Evolutionary conservation across 2,329 filamentous ascomycete species (phyloP).

Genomic region (Cryoendolithus antarcticus): DNA sequence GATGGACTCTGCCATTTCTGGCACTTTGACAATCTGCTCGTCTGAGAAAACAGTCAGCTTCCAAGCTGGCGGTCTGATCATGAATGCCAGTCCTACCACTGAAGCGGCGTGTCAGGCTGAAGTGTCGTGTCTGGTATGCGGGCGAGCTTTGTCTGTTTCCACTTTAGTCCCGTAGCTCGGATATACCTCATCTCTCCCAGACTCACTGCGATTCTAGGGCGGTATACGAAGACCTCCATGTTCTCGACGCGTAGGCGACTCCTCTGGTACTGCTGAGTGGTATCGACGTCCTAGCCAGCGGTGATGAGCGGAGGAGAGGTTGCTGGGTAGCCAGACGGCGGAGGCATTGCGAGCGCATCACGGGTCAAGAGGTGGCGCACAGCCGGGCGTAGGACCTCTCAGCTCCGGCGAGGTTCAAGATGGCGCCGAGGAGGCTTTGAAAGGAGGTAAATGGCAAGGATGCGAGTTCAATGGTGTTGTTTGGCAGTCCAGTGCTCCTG

Average conservation of each 20-base stretch:
- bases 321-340: constrained; percentile 21
- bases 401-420: neutral
- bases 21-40: constrained; percentile 82
- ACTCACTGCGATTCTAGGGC: constrained; percentile 6
- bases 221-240: constrained; percentile 9
- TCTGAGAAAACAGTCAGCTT: constrained; percentile 32
- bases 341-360: constrained; percentile 28
- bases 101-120: constrained; percentile 21
- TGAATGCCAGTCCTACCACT: constrained; percentile 16
- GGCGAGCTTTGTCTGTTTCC: constrained; percentile 16
- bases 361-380: constrained; percentile 17
- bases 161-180: constrained; percentile 9
- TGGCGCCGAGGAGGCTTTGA: constrained; percentile 4
- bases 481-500: constrained; percentile 1
- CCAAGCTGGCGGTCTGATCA: neutral
- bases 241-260: constrained; percentile 11
- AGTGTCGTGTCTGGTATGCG: constrained; percentile 18
- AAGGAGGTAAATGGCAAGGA: constrained; percentile 3
- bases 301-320: constrained; percentile 13
- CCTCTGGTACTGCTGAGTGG: constrained; percentile 14
- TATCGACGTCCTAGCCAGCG: constrained; percentile 17
- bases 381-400: constrained; percentile 9
- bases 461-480: constrained; percentile 5
- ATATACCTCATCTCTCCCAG: neutral
- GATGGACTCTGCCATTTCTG: constrained; percentile 97